A percentile compares a stretch with the other conserved stretches of the same genome.
These are phyloP conservation scores for Lichtheimia hyalospora DNA, from an alignment of 371 early-diverging fungal species.

Conservation along the genomic window DNA sequence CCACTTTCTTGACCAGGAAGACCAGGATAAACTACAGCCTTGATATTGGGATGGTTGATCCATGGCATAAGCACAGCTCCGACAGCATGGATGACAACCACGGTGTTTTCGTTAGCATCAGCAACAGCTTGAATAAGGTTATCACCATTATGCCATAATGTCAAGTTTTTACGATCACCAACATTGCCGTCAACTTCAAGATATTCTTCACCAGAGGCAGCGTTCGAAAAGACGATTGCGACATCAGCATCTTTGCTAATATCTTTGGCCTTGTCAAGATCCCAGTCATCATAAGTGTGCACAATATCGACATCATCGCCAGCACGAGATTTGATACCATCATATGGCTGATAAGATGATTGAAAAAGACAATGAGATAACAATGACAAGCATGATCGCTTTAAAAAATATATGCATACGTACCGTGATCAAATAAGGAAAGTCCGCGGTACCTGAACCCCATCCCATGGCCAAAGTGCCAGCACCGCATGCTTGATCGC, in stretches of 20 bases:
- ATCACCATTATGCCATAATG: constrained; percentile 59
- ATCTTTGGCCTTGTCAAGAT: constrained; percentile 27
- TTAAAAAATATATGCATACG: neutral
- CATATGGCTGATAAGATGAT: constrained; percentile 17
- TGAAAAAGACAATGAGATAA: neutral
- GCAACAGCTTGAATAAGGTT: constrained; percentile 49
- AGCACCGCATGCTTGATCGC: constrained; percentile 21
- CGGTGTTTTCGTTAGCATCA: constrained; percentile 33
- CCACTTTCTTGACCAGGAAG: constrained; percentile 57
- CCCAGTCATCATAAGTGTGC: constrained; percentile 16
- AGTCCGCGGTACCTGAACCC: constrained; percentile 64
- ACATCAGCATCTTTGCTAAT: constrained; percentile 46
- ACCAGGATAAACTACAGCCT: constrained; percentile 39
- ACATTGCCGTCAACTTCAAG: constrained; percentile 31
- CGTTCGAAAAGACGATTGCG: constrained; percentile 57
- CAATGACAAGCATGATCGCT: neutral
- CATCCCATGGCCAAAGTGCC: constrained; percentile 67
- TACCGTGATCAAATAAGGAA: constrained; percentile 56
- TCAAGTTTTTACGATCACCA: constrained; percentile 59
- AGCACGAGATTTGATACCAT: constrained; percentile 43
- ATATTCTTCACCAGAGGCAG: constrained; percentile 60
- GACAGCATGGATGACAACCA: constrained; percentile 53
- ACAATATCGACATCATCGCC: constrained; percentile 23
- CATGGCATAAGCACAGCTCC: constrained; percentile 53
- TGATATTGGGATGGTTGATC: constrained; percentile 49